Evolutionary conservation across 2,329 filamentous ascomycete genomes (phyloP).

Genomic region (Cordyceps cateniannulata): DNA sequence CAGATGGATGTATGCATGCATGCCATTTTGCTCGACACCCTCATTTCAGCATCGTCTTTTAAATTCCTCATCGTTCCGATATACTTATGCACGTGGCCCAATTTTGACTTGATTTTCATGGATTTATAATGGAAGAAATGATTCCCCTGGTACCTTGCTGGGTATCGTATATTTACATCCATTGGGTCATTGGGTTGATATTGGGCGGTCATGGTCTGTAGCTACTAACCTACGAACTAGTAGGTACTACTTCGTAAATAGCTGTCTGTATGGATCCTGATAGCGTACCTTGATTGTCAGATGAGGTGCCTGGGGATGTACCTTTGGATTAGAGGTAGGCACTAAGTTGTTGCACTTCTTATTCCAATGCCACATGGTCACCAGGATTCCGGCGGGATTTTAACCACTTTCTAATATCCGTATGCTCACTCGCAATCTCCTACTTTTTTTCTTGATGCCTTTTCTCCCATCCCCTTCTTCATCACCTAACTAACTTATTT

Average conservation of each 20-base stretch:
- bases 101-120: not conserved
- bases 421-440: not conserved
- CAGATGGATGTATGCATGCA: not conserved
- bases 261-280: too few species aligned
- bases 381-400: not conserved
- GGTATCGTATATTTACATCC: not conserved
- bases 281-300: too few species aligned
- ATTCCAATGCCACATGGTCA: too few species aligned
- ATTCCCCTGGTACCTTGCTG: not conserved
- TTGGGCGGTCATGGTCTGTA: not conserved
- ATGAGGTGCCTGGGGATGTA: too few species aligned
- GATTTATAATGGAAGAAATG: not conserved
- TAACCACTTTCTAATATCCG: not conserved
- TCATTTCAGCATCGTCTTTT: not conserved
- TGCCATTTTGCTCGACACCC: not conserved
- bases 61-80: not conserved
- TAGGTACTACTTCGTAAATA: too few species aligned
- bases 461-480: not conserved
- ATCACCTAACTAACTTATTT: not conserved
- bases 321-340: too few species aligned
- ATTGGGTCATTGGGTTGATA: conserved; percentile 1
- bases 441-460: not conserved
- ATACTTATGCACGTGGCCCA: not conserved
- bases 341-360: too few species aligned
- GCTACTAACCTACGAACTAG: too few species aligned